phyloP scores from a whole-genome alignment of 306 rosid species.

The Trifolium repens region DNA sequence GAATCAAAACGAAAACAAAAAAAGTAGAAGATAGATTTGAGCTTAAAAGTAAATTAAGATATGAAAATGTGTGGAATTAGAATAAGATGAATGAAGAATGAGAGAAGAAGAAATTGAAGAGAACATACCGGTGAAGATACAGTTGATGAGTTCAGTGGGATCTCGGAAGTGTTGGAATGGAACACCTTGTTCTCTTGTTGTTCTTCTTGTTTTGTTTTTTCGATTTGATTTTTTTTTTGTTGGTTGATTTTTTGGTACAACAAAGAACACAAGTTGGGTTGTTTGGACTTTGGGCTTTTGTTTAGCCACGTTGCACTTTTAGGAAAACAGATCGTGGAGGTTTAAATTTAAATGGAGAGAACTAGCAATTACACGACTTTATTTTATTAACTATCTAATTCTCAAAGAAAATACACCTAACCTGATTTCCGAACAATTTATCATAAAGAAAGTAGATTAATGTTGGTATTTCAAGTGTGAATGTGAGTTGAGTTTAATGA shows the following conservation, averaged over 20 bases:
- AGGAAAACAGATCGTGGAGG: neutral
- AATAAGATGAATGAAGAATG: neutral
- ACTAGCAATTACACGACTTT: too few species aligned
- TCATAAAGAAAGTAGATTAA: too few species aligned
- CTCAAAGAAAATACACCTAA: too few species aligned
- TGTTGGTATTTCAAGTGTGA: too few species aligned
- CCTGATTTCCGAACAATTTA: too few species aligned
- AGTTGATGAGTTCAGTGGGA: constrained; percentile 30
- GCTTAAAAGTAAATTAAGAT: neutral
- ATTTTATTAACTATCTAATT: too few species aligned
- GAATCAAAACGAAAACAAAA: neutral
- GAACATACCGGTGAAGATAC: constrained; percentile 10
- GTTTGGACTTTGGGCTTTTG: constrained; percentile 26
- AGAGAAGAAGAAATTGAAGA: neutral
- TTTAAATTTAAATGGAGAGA: too few species aligned
- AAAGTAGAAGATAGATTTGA: constrained; percentile 27
- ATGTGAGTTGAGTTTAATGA: too few species aligned
- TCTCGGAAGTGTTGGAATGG: constrained; percentile 32
- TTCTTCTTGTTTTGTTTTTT: neutral
- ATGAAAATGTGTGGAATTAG: neutral
- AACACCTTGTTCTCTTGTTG: neutral
- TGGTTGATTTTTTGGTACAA: neutral
- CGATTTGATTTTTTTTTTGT: neutral
- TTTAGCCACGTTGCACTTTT: constrained; percentile 39
- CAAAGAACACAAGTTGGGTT: constrained; percentile 1